Conservation (phyloP, 78 protist genomes). For the Dictyostelium intermedium region DNA sequence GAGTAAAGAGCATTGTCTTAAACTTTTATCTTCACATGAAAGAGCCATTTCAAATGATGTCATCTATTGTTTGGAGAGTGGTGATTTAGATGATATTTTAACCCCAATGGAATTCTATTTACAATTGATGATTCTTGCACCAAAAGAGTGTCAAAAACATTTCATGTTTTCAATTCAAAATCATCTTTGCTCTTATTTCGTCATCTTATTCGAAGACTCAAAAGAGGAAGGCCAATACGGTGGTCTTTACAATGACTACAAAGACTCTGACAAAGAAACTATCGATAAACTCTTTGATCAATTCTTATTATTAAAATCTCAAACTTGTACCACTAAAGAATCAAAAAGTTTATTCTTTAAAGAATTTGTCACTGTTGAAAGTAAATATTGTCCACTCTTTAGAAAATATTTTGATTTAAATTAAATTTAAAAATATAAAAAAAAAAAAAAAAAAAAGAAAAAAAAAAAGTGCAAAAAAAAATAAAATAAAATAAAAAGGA, state of each 20-base stretch:
- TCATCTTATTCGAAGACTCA: neutral
- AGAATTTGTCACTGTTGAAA: neutral
- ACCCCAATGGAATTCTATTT: slow-evolving; percentile 11
- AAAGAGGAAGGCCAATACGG: neutral
- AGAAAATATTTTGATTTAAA: neutral
- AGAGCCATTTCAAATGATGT: neutral
- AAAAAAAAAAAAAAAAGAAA: neutral
- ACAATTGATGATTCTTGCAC: neutral
- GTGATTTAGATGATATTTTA: neutral
- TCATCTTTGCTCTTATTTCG: neutral
- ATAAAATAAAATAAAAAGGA: neutral
- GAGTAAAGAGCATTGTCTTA: neutral
- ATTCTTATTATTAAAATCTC: neutral
- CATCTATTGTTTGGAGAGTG: neutral
- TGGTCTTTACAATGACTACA: neutral
- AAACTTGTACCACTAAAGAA: slow-evolving; percentile 11
- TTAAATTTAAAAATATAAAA: neutral
- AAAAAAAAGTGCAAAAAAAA: neutral
- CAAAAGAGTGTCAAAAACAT: neutral
- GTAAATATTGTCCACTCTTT: neutral
- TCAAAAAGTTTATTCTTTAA: neutral
- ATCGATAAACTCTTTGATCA: neutral
- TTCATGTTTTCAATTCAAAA: neutral
- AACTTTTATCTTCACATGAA: neutral
- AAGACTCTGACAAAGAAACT: neutral